Evolutionary conservation across 1,284 basidiomycete genomes (phyloP).

Genomic region (Microbotryum saponariae): DNA sequence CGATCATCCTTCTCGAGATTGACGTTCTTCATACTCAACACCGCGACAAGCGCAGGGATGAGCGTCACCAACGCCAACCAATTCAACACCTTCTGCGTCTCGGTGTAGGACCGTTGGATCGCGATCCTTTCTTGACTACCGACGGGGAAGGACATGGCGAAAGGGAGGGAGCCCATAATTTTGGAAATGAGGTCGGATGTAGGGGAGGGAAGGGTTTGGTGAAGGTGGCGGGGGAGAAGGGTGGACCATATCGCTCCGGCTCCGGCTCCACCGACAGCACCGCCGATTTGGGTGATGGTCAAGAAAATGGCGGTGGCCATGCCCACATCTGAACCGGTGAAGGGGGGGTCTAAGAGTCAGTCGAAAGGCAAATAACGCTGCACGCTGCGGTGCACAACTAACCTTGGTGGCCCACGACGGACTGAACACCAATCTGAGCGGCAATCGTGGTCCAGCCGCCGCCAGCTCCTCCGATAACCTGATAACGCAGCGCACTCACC

Average conservation of each 20-base stretch:
- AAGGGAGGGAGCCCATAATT: slow-evolving; percentile 35
- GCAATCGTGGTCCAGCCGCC: slow-evolving; percentile 37
- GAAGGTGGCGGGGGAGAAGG: slow-evolving; percentile 28
- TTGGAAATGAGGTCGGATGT: slow-evolving; percentile 23
- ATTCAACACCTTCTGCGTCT: slow-evolving; percentile 35
- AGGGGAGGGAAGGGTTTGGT: neutral
- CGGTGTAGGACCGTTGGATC: slow-evolving; percentile 35
- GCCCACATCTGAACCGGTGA: slow-evolving; percentile 30
- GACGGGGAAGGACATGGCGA: slow-evolving; percentile 32
- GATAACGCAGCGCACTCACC: too few species aligned
- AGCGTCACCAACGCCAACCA: slow-evolving; percentile 27
- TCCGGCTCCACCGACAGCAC: slow-evolving; percentile 37
- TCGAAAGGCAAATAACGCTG: neutral
- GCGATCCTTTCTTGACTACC: slow-evolving; percentile 25
- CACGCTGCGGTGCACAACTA: neutral
- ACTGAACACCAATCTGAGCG: slow-evolving; percentile 36
- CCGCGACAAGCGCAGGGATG: slow-evolving; percentile 24
- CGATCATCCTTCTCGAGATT: slow-evolving; percentile 26
- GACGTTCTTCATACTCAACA: slow-evolving; percentile 31
- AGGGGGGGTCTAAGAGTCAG: neutral
- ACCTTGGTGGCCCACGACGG: slow-evolving; percentile 33
- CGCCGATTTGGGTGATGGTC: slow-evolving; percentile 38
- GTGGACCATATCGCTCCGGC: slow-evolving; percentile 38
- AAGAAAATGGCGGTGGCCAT: slow-evolving; percentile 38
- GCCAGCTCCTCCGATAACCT: slow-evolving; percentile 26